Conservation (phyloP, 257 asterid species). For the Jacaranda mimosifolia region DNA sequence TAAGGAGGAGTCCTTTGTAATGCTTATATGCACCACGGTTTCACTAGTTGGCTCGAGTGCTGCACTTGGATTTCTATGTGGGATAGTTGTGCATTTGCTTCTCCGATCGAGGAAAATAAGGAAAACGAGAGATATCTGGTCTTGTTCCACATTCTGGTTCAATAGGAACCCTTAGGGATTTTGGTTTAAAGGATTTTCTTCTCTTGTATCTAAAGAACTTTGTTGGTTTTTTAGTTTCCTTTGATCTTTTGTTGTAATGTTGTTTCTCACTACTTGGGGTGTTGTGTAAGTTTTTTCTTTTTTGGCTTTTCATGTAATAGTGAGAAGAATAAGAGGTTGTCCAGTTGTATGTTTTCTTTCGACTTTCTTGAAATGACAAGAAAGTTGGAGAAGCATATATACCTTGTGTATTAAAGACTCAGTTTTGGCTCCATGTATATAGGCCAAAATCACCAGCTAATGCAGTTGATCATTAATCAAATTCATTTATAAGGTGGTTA, state of each 20-base stretch:
- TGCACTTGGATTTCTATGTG: slow-evolving; percentile 74
- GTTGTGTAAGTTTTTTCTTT: neutral
- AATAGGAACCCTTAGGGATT: slow-evolving; percentile 27
- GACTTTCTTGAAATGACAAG: neutral
- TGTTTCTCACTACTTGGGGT: neutral
- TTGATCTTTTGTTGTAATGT: neutral
- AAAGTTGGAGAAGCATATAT: no score
- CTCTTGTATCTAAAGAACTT: neutral
- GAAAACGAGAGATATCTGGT: slow-evolving; percentile 18
- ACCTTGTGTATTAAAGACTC: no score
- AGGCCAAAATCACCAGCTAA: no score
- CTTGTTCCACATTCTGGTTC: slow-evolving; percentile 46
- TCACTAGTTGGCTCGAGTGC: slow-evolving; percentile 83
- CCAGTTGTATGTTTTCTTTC: neutral
- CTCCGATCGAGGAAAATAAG: slow-evolving; percentile 54
- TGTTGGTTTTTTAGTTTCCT: neutral
- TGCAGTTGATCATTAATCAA: no score
- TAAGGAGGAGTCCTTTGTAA: slow-evolving; percentile 67
- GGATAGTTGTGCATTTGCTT: slow-evolving; percentile 68
- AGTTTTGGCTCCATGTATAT: no score
- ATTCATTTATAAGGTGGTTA: no score
- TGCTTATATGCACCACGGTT: slow-evolving; percentile 71
- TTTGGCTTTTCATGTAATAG: neutral
- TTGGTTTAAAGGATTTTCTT: neutral
- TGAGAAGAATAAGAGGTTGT: no score